Conservation (phyloP, 768 basidiomycete species). For the Leccinum disarticulatum region DNA sequence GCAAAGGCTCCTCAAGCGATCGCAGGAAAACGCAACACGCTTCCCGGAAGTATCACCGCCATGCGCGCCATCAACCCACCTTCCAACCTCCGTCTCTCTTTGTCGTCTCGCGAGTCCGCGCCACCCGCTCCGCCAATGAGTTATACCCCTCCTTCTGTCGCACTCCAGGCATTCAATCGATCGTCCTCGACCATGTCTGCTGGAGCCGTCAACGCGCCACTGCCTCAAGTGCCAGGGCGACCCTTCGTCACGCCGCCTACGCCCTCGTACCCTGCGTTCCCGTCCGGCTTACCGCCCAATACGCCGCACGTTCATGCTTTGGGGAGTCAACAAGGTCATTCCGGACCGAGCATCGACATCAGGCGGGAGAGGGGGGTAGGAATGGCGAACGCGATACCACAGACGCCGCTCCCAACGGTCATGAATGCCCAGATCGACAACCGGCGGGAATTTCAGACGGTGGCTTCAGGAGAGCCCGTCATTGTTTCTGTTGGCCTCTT, state of each 20-base stretch:
- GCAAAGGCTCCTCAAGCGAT: conserved; percentile 35
- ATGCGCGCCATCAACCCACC: conserved; percentile 29
- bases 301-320: conserved; percentile 58
- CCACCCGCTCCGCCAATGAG: conserved; percentile 8
- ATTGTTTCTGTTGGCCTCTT: conserved; percentile 67
- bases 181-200: conserved; percentile 28
- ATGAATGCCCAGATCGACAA: conserved; percentile 41
- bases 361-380: conserved; percentile 54
- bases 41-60: conserved; percentile 37
- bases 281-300: conserved; percentile 43
- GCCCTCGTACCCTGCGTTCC: conserved; percentile 73
- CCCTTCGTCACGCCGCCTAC: conserved; percentile 46
- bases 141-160: conserved; percentile 36
- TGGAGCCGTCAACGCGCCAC: not conserved
- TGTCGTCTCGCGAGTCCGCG: conserved; percentile 28
- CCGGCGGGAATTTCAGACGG: conserved; percentile 11
- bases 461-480: conserved; percentile 50
- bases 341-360: conserved; percentile 64
- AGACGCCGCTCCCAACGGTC: conserved; percentile 57
- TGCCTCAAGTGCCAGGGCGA: conserved; percentile 19
- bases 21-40: conserved; percentile 60
- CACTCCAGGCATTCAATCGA: conserved; percentile 33
- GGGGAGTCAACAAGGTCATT: conserved; percentile 46
- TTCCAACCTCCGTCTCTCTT: conserved; percentile 23
- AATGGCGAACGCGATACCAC: conserved; percentile 36